Conservation (phyloP, 139 green algal species). For the Volvox africanus region DNA sequence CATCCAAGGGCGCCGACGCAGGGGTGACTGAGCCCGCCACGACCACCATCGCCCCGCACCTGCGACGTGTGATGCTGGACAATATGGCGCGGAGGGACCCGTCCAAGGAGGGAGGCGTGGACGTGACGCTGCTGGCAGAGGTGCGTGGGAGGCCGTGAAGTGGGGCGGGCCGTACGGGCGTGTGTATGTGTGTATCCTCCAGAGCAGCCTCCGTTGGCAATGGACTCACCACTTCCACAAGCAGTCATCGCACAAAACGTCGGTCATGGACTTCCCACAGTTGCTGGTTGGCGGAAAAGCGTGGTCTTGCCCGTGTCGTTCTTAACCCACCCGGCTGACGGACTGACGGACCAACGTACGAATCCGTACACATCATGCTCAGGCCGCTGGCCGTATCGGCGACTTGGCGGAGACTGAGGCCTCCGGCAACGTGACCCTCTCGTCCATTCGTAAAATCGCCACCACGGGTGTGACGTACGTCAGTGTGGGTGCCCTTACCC, state of each 20-base stretch:
- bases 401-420: constrained; percentile 92
- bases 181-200: neutral
- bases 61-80: constrained; percentile 96
- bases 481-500: constrained; percentile 92
- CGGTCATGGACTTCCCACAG: neutral
- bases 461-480: constrained; percentile 94
- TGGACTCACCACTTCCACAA: neutral
- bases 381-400: constrained; percentile 63
- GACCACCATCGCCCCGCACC: neutral
- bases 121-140: constrained; percentile 61
- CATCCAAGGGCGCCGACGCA: constrained; percentile 77
- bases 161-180: no score
- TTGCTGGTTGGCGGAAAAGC: no score
- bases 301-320: no score
- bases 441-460: constrained; percentile 87
- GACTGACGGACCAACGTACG: no score
- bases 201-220: neutral
- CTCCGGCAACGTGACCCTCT: constrained; percentile 93
- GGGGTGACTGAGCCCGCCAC: constrained; percentile 81
- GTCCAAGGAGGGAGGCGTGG: constrained; percentile 54
- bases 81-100: constrained; percentile 91
- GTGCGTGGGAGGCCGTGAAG: neutral
- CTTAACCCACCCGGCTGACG: no score
- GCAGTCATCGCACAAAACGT: neutral
- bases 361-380: neutral